Conservation (phyloP, 2,329 filamentous ascomycete species). For the Scorias spongiosa region DNA sequence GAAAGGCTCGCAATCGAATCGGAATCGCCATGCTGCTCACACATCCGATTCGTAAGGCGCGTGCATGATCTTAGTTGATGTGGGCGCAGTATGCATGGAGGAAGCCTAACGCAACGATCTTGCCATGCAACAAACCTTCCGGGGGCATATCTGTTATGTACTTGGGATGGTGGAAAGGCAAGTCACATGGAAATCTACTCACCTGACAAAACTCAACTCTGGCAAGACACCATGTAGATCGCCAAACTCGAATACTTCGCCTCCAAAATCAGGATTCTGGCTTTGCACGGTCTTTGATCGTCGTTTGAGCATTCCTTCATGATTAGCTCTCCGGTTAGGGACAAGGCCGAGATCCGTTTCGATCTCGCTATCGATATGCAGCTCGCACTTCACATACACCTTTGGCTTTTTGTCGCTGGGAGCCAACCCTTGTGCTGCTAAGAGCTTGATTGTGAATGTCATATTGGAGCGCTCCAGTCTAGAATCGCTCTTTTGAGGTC, state of each 20-base stretch:
- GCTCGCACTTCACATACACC: conserved; percentile 62
- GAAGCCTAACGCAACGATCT: too few species aligned
- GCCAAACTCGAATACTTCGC: conserved; percentile 30
- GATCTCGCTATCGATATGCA: conserved; percentile 60
- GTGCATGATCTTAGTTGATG: too few species aligned
- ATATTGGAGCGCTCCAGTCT: conserved; percentile 25
- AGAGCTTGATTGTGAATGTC: conserved; percentile 54
- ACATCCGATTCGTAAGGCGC: too few species aligned
- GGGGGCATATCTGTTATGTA: too few species aligned
- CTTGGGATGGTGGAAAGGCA: too few species aligned
- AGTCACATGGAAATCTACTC: conserved; percentile 10
- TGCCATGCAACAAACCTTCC: too few species aligned
- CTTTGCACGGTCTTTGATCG: conserved; percentile 29
- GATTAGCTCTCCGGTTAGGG: conserved; percentile 34
- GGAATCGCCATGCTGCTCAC: too few species aligned
- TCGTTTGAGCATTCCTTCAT: conserved; percentile 36
- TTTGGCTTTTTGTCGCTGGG: conserved; percentile 39
- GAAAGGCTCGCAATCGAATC: too few species aligned
- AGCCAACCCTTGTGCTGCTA: conserved; percentile 61
- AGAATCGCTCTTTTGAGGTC: neutral
- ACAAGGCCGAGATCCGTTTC: conserved; percentile 28
- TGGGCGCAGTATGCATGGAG: too few species aligned
- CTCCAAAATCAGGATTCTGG: conserved; percentile 29
- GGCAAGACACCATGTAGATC: conserved; percentile 28
- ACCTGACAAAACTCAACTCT: conserved; percentile 34